Evolutionary conservation across 2,329 filamentous ascomycete genomes (phyloP), one percentile per base, ranked within the genome.

Genomic region (Botryosphaeria dothidea): DNA sequence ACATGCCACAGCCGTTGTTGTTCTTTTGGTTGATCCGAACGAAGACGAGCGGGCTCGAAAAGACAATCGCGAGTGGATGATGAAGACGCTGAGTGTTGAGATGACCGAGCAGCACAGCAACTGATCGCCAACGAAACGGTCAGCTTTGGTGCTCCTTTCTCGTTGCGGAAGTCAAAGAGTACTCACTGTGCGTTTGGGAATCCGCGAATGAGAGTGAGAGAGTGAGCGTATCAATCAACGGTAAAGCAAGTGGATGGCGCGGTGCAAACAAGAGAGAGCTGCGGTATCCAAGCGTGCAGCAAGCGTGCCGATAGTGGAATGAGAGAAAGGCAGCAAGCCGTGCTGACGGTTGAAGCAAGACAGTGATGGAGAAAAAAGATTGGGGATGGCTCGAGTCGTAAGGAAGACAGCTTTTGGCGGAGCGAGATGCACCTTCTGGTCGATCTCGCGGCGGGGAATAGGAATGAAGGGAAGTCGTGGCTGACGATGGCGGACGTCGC

Each of bases 1-100:
- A 74, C 74, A 77, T 76, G 45, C 54, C 56, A 60, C 38, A 21
- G 23, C 41, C n/a, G 41, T 62, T 34, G 9, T 31, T 45, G 13
- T 65, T 27, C 2, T 56, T 57, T 34, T 62, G n/a, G 45, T 46
- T 67, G 41, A 15, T n/a, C 25, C 25, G n/a, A 27, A 23, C 21
- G 38, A 19, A 5, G 25, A 19, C n/a, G 25, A 19, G 4, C 1
- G 27, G 2, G n/a, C 9, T 34, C 8, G 38, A 13, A n/a, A 21
- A n/a, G 27, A 46, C n/a, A 41, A 34, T 34, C 5, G n/a, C 4
- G 7, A 11, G 9, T 15, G 25, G 38, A 23, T 5, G 23, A 43
- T 7, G 56, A 4, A 13, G 41, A 17, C 31, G 29, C 13, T 7
- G 15, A 45, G 23, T 23, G n/a, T 17, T 34, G 45, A 17, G 29